Evolutionary conservation across 148 eudicot genomes (phyloP).

Genomic region (Cornus florida): DNA sequence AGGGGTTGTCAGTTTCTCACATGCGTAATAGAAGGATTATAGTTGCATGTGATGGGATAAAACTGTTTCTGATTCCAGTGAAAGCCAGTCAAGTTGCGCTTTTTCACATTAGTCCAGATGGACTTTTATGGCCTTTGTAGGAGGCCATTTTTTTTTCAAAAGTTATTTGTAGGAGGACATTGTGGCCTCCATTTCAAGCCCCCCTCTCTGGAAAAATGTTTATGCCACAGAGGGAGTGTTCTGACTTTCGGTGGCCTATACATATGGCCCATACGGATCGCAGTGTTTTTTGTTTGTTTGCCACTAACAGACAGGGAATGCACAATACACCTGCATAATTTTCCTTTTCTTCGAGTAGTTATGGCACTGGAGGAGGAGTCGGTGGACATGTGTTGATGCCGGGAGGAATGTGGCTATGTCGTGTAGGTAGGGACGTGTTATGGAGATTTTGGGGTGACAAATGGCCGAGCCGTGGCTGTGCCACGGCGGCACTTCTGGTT

Average conservation of each 20-base stretch:
- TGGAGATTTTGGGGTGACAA: too few relatives aligned
- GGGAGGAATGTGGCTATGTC: too few relatives aligned
- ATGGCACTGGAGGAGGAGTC: too few relatives aligned
- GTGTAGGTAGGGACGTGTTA: too few relatives aligned
- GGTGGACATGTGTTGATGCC: too few relatives aligned
- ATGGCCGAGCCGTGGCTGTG: too few relatives aligned
- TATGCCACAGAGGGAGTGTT: neutral
- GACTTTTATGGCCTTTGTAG: neutral
- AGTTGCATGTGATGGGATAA: neutral
- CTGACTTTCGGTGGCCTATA: neutral
- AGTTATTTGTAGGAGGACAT: neutral
- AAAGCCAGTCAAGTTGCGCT: neutral
- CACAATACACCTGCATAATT: neutral
- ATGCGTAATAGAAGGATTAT: neutral
- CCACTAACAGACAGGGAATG: neutral
- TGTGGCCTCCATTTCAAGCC: neutral
- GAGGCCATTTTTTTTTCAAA: too few relatives aligned
- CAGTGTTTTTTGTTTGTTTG: neutral
- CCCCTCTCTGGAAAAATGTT: neutral
- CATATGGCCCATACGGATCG: neutral
- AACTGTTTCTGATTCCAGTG: neutral
- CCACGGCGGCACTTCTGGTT: too few relatives aligned
- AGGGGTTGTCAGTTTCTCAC: neutral
- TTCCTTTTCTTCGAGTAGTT: too few relatives aligned
- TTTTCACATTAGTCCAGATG: neutral